These are phyloP conservation scores for Dactylonectria macrodidyma DNA, from an alignment of 2,329 filamentous ascomycete species.

Conservation along the genomic window DNA sequence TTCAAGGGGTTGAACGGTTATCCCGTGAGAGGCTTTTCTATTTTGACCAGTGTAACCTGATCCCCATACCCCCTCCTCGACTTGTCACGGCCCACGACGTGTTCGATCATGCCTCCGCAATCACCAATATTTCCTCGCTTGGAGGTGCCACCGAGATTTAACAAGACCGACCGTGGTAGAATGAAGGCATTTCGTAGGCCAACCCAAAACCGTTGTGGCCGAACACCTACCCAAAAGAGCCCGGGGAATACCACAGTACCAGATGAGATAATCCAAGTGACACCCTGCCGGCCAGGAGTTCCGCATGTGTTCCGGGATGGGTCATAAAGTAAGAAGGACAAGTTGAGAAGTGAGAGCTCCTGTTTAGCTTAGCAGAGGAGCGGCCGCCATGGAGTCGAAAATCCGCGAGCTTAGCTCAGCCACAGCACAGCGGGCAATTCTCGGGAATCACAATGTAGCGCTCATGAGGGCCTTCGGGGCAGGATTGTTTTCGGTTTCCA, in stretches of 20 bases:
- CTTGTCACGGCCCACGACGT: slow-evolving; percentile 11
- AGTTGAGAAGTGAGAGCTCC: not conserved
- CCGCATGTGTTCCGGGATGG: not conserved
- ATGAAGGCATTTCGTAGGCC: slow-evolving; percentile 1
- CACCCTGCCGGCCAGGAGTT: slow-evolving; percentile 10
- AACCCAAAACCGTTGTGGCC: slow-evolving; percentile 13
- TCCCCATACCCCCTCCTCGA: slow-evolving; percentile 8
- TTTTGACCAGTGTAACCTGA: slow-evolving; percentile 17
- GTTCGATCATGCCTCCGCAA: slow-evolving; percentile 6
- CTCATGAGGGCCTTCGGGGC: slow-evolving; percentile 77
- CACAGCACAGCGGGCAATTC: slow-evolving; percentile 65
- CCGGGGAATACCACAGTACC: slow-evolving; percentile 4
- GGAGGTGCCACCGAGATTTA: slow-evolving; percentile 7
- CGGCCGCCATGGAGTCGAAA: slow-evolving; percentile 10
- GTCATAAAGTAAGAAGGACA: not conserved
- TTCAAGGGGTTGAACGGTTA: no score
- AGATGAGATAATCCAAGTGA: slow-evolving; percentile 7
- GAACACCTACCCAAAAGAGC: slow-evolving; percentile 5
- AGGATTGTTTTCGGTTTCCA: no score
- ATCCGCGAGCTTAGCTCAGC: slow-evolving; percentile 45
- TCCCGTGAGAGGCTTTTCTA: no score
- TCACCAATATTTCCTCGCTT: slow-evolving; percentile 2
- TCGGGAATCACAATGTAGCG: slow-evolving; percentile 80
- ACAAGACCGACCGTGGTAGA: slow-evolving; percentile 5
- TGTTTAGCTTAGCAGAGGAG: slow-evolving; percentile 5